Conservation (phyloP, 176 grass and related monocot genomes). For the Eremochloa ophiuroides region DNA sequence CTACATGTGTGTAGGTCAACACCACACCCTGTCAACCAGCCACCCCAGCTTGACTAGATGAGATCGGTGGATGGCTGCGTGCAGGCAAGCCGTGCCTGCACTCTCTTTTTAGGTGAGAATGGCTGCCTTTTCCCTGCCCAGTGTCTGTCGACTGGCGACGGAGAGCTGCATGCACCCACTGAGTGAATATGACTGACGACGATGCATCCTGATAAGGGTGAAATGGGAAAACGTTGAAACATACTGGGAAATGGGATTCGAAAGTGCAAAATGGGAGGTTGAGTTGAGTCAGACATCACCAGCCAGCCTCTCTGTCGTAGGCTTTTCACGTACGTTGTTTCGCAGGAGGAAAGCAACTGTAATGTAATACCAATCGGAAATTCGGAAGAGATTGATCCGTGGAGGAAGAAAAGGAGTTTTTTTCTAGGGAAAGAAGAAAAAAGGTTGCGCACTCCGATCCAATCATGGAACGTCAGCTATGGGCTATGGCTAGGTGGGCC, state of each 20-base stretch:
- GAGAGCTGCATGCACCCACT: background rate
- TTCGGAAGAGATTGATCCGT: background rate
- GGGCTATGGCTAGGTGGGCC: too few relatives aligned
- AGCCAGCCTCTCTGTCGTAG: background rate
- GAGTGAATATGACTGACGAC: background rate
- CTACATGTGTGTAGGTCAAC: background rate
- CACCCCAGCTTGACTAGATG: conserved; percentile 6
- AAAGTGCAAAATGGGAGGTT: background rate
- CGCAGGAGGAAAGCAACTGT: background rate
- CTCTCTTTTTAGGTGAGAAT: conserved; percentile 17
- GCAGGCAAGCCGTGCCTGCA: conserved; percentile 1
- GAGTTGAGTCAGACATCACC: background rate
- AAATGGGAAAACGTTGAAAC: too few relatives aligned
- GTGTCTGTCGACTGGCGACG: background rate
- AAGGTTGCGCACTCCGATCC: too few relatives aligned
- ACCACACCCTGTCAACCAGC: background rate
- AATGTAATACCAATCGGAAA: background rate
- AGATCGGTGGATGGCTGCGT: background rate
- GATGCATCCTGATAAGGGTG: background rate
- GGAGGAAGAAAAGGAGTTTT: background rate
- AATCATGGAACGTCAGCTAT: too few relatives aligned
- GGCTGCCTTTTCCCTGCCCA: background rate
- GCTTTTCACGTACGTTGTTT: background rate
- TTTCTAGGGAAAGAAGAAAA: too few relatives aligned
- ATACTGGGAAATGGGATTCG: background rate